Percentiles rank a stretch among this genome's conserved stretches.
These are phyloP conservation scores for Colletotrichum kahawae DNA, from an alignment of 2,329 filamentous ascomycete species.

Conservation along the genomic window DNA sequence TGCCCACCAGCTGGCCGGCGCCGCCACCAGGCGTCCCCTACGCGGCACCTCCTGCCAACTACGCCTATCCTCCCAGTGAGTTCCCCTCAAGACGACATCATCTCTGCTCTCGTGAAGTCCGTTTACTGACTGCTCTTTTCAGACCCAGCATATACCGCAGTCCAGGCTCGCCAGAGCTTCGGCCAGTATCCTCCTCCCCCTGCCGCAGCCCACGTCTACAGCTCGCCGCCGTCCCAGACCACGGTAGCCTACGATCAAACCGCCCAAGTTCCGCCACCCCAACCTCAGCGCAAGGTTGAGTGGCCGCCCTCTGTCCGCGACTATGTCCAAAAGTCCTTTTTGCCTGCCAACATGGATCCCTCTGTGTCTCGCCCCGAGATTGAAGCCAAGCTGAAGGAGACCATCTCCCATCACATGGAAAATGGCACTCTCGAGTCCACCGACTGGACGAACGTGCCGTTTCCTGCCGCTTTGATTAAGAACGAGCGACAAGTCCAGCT, in stretches of 20 bases:
- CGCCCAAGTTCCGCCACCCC: constrained; percentile 23
- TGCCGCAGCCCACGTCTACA: constrained; percentile 3
- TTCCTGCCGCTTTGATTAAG: constrained; percentile 84
- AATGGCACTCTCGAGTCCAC: constrained; percentile 72
- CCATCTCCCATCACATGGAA: constrained; percentile 84
- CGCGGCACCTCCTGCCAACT: constrained; percentile 36
- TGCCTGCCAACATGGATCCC: constrained; percentile 70
- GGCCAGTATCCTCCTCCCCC: constrained; percentile 47
- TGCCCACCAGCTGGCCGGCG: constrained; percentile 33
- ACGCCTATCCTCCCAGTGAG: constrained; percentile 45
- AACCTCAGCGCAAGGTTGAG: constrained; percentile 65
- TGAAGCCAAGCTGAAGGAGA: constrained; percentile 82
- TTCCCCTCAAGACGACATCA: constrained; percentile 16
- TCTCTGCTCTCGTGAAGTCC: neutral
- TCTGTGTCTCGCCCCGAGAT: constrained; percentile 72
- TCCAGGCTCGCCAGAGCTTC: constrained; percentile 67
- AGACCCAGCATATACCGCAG: constrained; percentile 64
- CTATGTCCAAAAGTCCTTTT: constrained; percentile 91
- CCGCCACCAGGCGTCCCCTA: constrained; percentile 44
- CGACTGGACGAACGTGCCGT: constrained; percentile 82
- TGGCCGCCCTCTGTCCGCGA: constrained; percentile 84
- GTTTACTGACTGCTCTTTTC: constrained; percentile 19
- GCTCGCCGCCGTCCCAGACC: constrained; percentile 28
- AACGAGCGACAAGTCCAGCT: constrained; percentile 65
- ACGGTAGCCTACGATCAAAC: constrained; percentile 15